A percentile compares a stretch with the other conserved stretches of the same genome.
These are phyloP conservation scores for Microbotryum intermedium DNA, from an alignment of 1,284 basidiomycete genomes.

Conservation along the genomic window DNA sequence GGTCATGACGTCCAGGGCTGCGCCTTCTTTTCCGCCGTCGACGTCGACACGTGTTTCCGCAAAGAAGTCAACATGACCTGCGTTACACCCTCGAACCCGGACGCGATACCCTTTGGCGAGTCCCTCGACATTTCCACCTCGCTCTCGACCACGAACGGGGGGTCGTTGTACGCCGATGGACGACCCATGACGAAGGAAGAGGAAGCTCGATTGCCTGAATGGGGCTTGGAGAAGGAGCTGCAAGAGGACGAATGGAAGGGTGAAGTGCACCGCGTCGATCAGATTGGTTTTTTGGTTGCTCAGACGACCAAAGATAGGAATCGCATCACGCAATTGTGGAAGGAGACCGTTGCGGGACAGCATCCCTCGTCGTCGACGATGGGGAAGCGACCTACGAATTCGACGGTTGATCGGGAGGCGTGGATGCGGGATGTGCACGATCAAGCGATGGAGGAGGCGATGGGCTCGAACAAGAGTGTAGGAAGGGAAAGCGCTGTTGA, in stretches of 20 bases:
- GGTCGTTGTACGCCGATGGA: conserved; percentile 54
- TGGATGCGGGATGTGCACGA: too few species aligned
- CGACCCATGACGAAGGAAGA: conserved; percentile 46
- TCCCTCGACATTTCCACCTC: conserved; percentile 58
- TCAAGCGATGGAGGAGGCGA: too few species aligned
- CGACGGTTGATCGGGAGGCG: too few species aligned
- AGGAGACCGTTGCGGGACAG: background rate
- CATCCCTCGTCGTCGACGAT: too few species aligned
- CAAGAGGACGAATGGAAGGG: conserved; percentile 50
- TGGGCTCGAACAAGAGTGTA: too few species aligned
- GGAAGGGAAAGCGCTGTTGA: too few species aligned
- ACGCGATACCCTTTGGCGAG: conserved; percentile 73
- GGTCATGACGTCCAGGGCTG: conserved; percentile 31
- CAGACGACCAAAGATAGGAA: conserved; percentile 60
- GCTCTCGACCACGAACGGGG: conserved; percentile 38
- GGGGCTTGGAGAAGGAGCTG: conserved; percentile 11
- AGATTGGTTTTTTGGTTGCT: conserved; percentile 58
- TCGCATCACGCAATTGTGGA: conserved; percentile 54
- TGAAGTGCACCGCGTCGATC: conserved; percentile 54
- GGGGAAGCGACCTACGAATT: too few species aligned
- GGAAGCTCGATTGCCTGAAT: conserved; percentile 7
- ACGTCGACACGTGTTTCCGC: conserved; percentile 79
- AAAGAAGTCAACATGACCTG: conserved; percentile 97
- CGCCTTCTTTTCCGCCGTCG: conserved; percentile 95
- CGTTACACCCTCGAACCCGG: conserved; percentile 84